Conservation (phyloP, 441 rosid species). For the Lepidium campestre region DNA sequence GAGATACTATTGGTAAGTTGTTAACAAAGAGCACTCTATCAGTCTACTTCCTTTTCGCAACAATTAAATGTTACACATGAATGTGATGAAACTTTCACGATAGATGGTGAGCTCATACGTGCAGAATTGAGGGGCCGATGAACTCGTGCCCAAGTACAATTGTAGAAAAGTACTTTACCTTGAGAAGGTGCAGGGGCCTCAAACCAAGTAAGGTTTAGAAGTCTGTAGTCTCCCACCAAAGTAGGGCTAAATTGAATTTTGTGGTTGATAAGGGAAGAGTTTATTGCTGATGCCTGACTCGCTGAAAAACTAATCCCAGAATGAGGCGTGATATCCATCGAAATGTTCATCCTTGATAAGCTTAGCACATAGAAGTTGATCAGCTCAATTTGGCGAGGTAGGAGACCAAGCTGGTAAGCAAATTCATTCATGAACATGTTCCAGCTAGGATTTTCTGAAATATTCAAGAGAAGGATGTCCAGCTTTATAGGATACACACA, state of each 20-base stretch:
- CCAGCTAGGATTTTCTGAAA: constrained; percentile 73
- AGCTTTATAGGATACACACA: constrained; percentile 94
- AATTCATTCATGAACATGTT: constrained; percentile 54
- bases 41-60: neutral
- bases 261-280: constrained; percentile 65
- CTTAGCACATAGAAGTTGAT: constrained; percentile 68
- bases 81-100: neutral
- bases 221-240: constrained; percentile 76
- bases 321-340: constrained; percentile 88
- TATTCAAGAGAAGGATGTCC: constrained; percentile 82
- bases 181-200: constrained; percentile 65
- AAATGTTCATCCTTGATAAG: constrained; percentile 74
- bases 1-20: neutral
- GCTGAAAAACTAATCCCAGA: constrained; percentile 78
- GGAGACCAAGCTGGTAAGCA: constrained; percentile 75
- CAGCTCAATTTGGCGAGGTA: constrained; percentile 69
- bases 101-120: neutral
- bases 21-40: neutral
- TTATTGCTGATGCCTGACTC: constrained; percentile 62
- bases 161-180: constrained; percentile 41
- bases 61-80: neutral
- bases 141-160: constrained; percentile 1
- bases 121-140: constrained; percentile 1
- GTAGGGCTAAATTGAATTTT: constrained; percentile 57
- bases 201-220: constrained; percentile 86